Base-by-base conservation (phyloP, 768 basidiomycete species). In the Podaxis pistillaris region DNA sequence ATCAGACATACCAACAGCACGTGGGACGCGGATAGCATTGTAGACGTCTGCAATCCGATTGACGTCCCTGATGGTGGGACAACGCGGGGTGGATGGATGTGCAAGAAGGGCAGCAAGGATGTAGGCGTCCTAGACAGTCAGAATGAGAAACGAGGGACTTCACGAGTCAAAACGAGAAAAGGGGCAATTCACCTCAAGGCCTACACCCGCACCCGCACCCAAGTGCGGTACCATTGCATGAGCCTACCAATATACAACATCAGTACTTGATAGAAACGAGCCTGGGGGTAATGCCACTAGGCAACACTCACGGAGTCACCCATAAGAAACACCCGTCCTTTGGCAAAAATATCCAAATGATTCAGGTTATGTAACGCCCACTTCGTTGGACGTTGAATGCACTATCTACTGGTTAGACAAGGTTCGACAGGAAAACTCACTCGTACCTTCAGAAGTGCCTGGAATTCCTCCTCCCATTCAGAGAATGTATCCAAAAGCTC, bases 191-290 rank as follows among this genome's bases (percentile, higher is more conserved):
- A 78, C 79, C 71, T 83, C 82, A 46, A 82, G 74, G 8, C 80
- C 81, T 60, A 79, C 79, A 4, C 81, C 81, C 2, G 81, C 82
- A 13, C 81, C 81, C 6, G 81, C 78, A 24, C 80, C 82, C 66
- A 78, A 76, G 70, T 79, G 77, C n/a, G 81, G 79, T 1, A 71
- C 69, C 79, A 81, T 82, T 3, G 79, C 79, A 65, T 81, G 81
- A 2, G 79, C 78, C 76, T 75, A n/a, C 11, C 2, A 30, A 11
- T 40, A 33, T 33, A 33, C 33, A 9, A 33, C 8, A n/a, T 46
- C 8, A 52, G 24, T 8, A n/a, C 26, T 15, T 17, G 50, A 30
- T 26, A 30, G 41, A 13, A 41, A 50, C 17, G 13, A 26, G 22
- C 33, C 30, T 33, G 30, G 30, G 9, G 33, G 33, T 33, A 33